Base-by-base conservation (phyloP, 140 eudicot species). In the Bidens hawaiensis region DNA sequence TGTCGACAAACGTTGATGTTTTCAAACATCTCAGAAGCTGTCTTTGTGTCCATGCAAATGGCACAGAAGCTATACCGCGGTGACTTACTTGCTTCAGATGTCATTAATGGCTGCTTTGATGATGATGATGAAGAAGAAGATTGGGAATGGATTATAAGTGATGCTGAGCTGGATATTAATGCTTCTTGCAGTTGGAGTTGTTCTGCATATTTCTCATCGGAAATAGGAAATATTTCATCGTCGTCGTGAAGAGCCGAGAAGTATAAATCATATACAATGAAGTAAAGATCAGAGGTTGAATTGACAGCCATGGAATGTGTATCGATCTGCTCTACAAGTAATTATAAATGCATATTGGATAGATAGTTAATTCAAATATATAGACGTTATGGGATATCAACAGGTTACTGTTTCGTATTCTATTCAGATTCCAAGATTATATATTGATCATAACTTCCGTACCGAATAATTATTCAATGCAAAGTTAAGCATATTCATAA, bases 161-260 rank as follows among this genome's bases (percentile, higher is more conserved):
- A 45, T 10, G 41, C 24, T 0, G 75, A 64, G 4, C 79, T 47
- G 2, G 78, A 46, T 1, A 76, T n/a, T 4, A 82, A 74, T 7
- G 84, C 78, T 40, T 82, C 88, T 69, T 82, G 88, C 14, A 81
- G 45, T 33, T 58, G 70, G 1, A 81, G 14, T 40, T 81, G 62
- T 3, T 62, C 18, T 0, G 86, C 82, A 23, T 80, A 72, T 18
- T 67, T 68, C 49, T 80, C 85, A 24, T 80, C 85, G 4, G 77
- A 72, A 1, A 81, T 63, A 1, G 72, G 80, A 19, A 73, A 71
- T 10, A 79, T 34, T 23, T 72, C 75, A 0, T 77, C 80, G 2
- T 78, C 46, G 23, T 82, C 84, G 17, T 34, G 42, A 8, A 34
- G 42, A 34, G 42, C 42, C 42, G 49, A 19, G 22, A 79, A 49